Conservation (phyloP, 257 asterid species). For the Lantana camara region DNA sequence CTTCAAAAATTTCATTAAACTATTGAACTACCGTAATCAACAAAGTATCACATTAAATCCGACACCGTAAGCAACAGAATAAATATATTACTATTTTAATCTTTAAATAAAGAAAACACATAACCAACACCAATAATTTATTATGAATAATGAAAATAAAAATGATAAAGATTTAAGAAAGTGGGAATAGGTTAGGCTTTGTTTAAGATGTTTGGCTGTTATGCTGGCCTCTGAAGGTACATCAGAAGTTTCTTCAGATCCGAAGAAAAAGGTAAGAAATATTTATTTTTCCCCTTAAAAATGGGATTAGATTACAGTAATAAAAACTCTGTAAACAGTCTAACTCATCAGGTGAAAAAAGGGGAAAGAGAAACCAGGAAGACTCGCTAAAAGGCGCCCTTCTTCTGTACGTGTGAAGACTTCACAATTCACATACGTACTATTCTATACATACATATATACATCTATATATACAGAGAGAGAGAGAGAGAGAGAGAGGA, state of each 20-base stretch:
- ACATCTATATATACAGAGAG: conserved; percentile 28
- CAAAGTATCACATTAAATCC: conserved; percentile 34
- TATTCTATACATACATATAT: conserved; percentile 13
- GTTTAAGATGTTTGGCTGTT: conserved; percentile 67
- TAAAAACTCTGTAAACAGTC: no score
- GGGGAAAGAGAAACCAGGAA: neutral
- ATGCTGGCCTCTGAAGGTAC: conserved; percentile 62
- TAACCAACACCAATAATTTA: conserved; percentile 23
- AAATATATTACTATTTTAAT: conserved; percentile 48
- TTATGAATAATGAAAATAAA: neutral
- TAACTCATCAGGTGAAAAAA: conserved; percentile 37
- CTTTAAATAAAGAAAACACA: conserved; percentile 28
- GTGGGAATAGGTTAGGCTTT: conserved; percentile 36
- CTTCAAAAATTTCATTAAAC: conserved; percentile 38
- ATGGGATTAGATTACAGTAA: conserved; percentile 25
- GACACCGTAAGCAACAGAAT: conserved; percentile 61
- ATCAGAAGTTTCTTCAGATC: conserved; percentile 75
- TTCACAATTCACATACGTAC: conserved; percentile 26
- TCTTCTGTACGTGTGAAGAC: conserved; percentile 45
- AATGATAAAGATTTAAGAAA: neutral
- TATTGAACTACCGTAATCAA: conserved; percentile 44
- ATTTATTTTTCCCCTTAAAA: conserved; percentile 16
- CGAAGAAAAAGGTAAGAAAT: conserved; percentile 69
- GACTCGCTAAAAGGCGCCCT: conserved; percentile 34
- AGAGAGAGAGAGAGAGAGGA: conserved; percentile 17